Percentiles rank a stretch among this genome's conserved stretches.
These are phyloP conservation scores for Thamnidium elegans DNA, from an alignment of 192 early-diverging fungal species.

Conservation along the genomic window DNA sequence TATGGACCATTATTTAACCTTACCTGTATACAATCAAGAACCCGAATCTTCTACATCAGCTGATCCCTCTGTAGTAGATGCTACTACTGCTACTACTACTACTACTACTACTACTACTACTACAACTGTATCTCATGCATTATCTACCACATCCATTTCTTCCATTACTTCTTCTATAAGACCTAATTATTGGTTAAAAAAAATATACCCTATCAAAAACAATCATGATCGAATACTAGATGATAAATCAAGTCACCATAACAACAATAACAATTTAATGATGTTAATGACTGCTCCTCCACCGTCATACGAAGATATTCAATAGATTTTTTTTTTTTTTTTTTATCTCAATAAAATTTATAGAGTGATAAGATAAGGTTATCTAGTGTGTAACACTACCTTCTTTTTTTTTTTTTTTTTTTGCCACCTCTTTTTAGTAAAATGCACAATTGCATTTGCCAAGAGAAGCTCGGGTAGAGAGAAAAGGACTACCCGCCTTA, in stretches of 20 bases:
- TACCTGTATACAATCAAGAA: conserved; percentile 18
- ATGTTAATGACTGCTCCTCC: conserved; percentile 10
- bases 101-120: not conserved
- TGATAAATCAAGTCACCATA: too few relatives aligned
- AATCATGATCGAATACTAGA: not conserved
- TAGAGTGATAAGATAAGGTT: too few relatives aligned
- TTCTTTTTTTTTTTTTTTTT: too few relatives aligned
- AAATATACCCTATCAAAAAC: not conserved
- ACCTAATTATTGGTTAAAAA: conserved; percentile 10
- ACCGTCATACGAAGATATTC: not conserved
- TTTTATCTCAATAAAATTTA: too few relatives aligned
- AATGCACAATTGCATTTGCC: too few relatives aligned
- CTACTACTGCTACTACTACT: not conserved
- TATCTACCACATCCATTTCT: not conserved
- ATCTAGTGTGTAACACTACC: too few relatives aligned
- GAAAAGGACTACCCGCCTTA: too few relatives aligned
- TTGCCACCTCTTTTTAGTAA: too few relatives aligned
- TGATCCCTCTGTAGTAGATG: too few relatives aligned
- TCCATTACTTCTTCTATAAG: not conserved
- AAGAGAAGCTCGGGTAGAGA: too few relatives aligned
- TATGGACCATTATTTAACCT: conserved; percentile 8
- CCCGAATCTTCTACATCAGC: too few relatives aligned
- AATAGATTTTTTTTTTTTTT: too few relatives aligned
- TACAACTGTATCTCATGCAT: conserved; percentile 1
- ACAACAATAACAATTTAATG: not conserved